A percentile compares a stretch with the other conserved stretches of the same genome.
Evolutionary conservation across 768 basidiomycete species (phyloP).

Genomic region (Calocybe cyanea): DNA sequence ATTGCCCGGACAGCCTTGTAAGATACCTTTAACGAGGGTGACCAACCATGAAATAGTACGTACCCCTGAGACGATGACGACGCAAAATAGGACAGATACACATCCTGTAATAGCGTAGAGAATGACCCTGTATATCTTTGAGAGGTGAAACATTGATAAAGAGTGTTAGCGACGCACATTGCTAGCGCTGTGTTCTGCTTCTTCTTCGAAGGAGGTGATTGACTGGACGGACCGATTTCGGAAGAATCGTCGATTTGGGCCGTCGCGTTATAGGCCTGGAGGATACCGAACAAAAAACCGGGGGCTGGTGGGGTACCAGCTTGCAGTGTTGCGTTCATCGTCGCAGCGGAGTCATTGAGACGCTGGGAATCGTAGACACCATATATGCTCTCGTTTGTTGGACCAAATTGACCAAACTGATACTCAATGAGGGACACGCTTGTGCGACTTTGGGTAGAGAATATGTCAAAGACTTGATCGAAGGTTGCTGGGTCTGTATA

Average conservation of each 20-base stretch:
- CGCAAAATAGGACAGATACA: constrained; percentile 78
- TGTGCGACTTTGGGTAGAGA: constrained; percentile 61
- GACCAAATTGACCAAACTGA: constrained; percentile 64
- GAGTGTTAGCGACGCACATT: constrained; percentile 48
- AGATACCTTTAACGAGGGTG: constrained; percentile 8
- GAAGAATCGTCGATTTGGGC: constrained; percentile 22
- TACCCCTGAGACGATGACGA: constrained; percentile 84
- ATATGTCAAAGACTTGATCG: constrained; percentile 73
- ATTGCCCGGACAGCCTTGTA: constrained; percentile 73
- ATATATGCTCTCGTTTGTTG: constrained; percentile 50
- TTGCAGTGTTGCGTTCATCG: constrained; percentile 41
- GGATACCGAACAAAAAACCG: constrained; percentile 68
- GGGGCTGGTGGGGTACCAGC: constrained; percentile 37
- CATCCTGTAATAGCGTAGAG: constrained; percentile 87
- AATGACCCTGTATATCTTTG: constrained; percentile 53
- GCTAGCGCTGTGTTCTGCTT: constrained; percentile 58
- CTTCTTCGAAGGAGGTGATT: constrained; percentile 10
- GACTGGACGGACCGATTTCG: constrained; percentile 19
- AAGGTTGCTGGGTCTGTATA: constrained; percentile 63
- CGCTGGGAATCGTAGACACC: constrained; percentile 55
- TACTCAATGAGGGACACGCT: constrained; percentile 53
- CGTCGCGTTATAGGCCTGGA: constrained; percentile 64
- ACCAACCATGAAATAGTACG: constrained; percentile 21
- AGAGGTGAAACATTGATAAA: constrained; percentile 7
- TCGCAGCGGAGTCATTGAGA: constrained; percentile 50